A percentile compares a stretch with the other conserved stretches of the same genome.
phyloP scores from a whole-genome alignment of 441 rosid species.

The Mallotus japonicus region DNA sequence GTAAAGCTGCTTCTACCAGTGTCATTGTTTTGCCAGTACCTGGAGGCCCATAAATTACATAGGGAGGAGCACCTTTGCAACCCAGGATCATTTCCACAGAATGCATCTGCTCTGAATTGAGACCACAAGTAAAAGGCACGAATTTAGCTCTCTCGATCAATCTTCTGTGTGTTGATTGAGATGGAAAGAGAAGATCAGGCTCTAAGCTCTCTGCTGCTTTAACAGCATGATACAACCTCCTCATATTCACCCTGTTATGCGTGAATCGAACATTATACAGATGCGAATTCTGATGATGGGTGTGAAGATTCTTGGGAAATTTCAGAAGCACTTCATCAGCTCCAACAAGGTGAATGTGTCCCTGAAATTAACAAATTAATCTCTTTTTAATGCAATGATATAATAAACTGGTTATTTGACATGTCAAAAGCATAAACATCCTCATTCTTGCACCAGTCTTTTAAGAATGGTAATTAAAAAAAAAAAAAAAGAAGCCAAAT shows the following conservation, averaged over 20 bases:
- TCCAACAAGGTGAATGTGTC: conserved; percentile 39
- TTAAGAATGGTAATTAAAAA: no score
- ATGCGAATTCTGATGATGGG: conserved; percentile 28
- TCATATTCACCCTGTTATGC: conserved; percentile 40
- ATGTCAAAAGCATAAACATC: background rate
- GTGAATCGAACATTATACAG: conserved; percentile 38
- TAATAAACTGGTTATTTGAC: background rate
- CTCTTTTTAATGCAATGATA: background rate
- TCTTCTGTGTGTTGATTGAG: conserved; percentile 27
- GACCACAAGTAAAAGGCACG: conserved; percentile 27
- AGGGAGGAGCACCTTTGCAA: conserved; percentile 55
- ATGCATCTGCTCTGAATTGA: conserved; percentile 47
- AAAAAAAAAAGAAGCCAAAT: no score
- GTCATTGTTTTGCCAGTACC: conserved; percentile 61
- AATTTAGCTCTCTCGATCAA: conserved; percentile 13
- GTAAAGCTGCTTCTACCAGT: conserved; percentile 46
- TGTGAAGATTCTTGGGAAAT: conserved; percentile 34
- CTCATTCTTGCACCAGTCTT: no score
- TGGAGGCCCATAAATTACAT: conserved; percentile 59
- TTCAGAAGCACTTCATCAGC: conserved; percentile 53
- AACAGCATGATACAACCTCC: conserved; percentile 54
- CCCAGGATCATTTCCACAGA: conserved; percentile 44
- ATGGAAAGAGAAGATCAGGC: conserved; percentile 49
- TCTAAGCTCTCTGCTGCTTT: conserved; percentile 41
- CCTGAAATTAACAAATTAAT: conserved; percentile 30